Evolutionary conservation across 2,329 filamentous ascomycete genomes (phyloP), one percentile per base, ranked within the genome.

Genomic region (Cryphonectria naterciae): DNA sequence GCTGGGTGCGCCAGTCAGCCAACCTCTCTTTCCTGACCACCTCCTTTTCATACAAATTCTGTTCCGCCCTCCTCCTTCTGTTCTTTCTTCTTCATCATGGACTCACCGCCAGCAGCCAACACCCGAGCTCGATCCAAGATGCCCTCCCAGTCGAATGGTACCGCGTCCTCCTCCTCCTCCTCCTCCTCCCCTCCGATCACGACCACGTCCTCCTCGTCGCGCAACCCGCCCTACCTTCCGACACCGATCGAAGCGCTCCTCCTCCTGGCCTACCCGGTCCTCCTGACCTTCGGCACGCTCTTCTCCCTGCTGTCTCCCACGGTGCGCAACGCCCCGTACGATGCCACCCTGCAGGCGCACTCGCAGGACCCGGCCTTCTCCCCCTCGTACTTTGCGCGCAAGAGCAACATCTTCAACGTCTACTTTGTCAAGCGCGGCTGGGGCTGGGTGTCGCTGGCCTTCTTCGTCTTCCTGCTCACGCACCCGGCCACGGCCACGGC

Each of bases 391-490:
- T 99, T 99, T 80, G 95, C 96, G 63, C 92, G 92, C 76, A 99
- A 99, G 82, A 87, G 90, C 80, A 99, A 99, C 83, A 76, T 98
- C 67, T 92, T 98, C 87, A 99, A 99, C 79, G 81, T 92, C 63
- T 88, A 94, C 77, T 99, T 98, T 78, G 96, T 99, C 77, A 99
- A 99, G 85, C 86, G 93, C 68, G 95, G 95, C 73, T 99, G 96
- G 96, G 88, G 91, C 65, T 99, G 96, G 96, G 90, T 93, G 41
- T 94, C 93, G 0, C 79, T 88, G 13, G 91, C 93, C 0, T 95
- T 97, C 77, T 81, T 87, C 46, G 80, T 88, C 22, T 93, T 97
- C 73, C 80, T 93, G 8, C 80, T 90, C 58, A 90, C 89, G 35
- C 92, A 97, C 77, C 89, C 92, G 77, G 74, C 83, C 78, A 73